Base-by-base conservation (phyloP, 2,329 filamentous ascomycete genomes). In the Ilyonectria mors-panacis region DNA sequence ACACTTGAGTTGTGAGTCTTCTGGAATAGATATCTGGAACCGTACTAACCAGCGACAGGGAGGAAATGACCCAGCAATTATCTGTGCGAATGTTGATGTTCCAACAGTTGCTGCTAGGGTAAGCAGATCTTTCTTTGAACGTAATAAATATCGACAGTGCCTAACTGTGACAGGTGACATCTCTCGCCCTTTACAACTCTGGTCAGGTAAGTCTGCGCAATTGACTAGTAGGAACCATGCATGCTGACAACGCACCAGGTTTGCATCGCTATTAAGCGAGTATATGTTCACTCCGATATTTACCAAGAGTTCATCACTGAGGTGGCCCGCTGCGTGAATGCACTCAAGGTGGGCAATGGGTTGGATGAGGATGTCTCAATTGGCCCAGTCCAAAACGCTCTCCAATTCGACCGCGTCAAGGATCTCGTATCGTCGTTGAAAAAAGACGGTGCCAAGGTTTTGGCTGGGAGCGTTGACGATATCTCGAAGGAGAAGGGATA, bases 301-400 rank as follows among this genome's bases (percentile, higher is more conserved):
- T 90, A 89, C 73, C 84, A 88, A 45, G 73, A 81, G 26, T 88
- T 88, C 74, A 33, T 81, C 86, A 81, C 48, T 6, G 51, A 45
- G 35, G 21, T 67, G 12, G 85, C 83, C 66, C 82, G 81, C 58
- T 83, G 84, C 50, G 83, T 84, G 3, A 81, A 85, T 61, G 74
- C 75, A 6, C 70, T 87, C 59, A 84, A 85, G 70, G 79, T 81
- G 17, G 84, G 83, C 17, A 80, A 82, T 5, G 83, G 81, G 2
- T 80, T 83, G 21, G 77, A 85, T 63, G 75, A 78, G 4, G 81
- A 80, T 30, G 82, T 82, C 6, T 42, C 78, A 1, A 59, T 87
- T 21, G 87, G 87, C 0, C 88, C 88, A 0, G 76, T 89, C 2
- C 88, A 89, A 73, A 90, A 90, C 76, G 75, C 80, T 59, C 86